Conservation (phyloP, 2,329 filamentous ascomycete genomes). For the Aureobasidium sp. region DNA sequence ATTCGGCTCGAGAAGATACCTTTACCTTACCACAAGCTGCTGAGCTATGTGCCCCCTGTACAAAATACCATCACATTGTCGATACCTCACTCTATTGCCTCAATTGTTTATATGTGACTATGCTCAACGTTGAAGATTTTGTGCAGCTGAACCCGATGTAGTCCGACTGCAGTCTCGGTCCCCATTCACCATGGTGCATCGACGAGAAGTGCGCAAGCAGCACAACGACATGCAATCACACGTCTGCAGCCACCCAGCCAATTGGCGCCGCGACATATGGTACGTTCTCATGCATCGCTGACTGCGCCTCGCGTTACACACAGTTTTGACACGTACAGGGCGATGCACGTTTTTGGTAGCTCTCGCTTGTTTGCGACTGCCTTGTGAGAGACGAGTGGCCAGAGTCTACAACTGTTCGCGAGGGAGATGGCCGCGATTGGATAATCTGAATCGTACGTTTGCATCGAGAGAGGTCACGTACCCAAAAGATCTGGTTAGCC, state of each 20-base stretch:
- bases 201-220: conserved; percentile 3
- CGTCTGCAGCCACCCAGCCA: conserved; percentile 7
- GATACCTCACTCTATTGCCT: background rate
- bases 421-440: background rate
- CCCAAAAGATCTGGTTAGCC: background rate
- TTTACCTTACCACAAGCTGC: background rate
- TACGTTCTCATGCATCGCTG: background rate
- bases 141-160: background rate
- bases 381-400: background rate
- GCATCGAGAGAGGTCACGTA: background rate
- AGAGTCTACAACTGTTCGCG: background rate
- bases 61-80: background rate
- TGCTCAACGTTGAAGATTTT: background rate
- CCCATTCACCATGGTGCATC: background rate
- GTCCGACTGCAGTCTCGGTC: background rate
- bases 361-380: background rate
- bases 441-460: background rate
- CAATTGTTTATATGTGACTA: background rate
- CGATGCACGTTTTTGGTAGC: background rate
- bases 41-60: background rate
- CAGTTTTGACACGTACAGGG: conserved; percentile 5
- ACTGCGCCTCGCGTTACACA: conserved; percentile 9
- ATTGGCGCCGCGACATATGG: background rate
- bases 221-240: conserved; percentile 2
- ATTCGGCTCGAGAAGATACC: background rate